A percentile compares a stretch with the other conserved stretches of the same genome.
Conservation (phyloP, 306 rosid species). For the Cucurbita maxima region DNA sequence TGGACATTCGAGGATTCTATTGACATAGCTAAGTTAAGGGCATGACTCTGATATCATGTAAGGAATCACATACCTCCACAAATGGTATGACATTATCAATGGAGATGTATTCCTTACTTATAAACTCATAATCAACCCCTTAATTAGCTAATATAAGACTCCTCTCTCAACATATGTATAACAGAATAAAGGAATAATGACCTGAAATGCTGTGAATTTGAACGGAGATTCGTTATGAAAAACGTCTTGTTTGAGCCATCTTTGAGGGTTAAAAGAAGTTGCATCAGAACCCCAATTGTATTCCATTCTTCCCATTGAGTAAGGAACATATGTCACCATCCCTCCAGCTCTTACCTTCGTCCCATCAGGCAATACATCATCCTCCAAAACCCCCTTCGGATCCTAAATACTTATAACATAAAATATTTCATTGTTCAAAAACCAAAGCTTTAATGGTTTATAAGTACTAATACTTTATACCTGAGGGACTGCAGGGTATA, state of each 20-base stretch:
- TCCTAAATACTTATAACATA: constrained; percentile 17
- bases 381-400: constrained; percentile 73
- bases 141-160: too few relatives aligned
- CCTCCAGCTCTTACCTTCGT: constrained; percentile 88
- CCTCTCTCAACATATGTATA: not conserved
- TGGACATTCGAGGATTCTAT: too few relatives aligned
- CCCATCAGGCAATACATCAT: constrained; percentile 87
- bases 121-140: too few relatives aligned
- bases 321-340: constrained; percentile 91
- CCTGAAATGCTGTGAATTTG: constrained; percentile 95
- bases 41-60: too few relatives aligned
- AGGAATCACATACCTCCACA: too few relatives aligned
- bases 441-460: too few relatives aligned
- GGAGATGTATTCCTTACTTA: too few relatives aligned
- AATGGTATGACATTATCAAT: too few relatives aligned
- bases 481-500: constrained; percentile 97
- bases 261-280: constrained; percentile 55
- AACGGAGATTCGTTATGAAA: constrained; percentile 65
- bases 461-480: constrained; percentile 10
- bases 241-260: constrained; percentile 70
- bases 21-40: too few relatives aligned
- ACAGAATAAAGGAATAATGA: not conserved
- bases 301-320: constrained; percentile 95
- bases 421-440: too few relatives aligned
- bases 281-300: constrained; percentile 90